Conservation (phyloP, 2,329 filamentous ascomycete species). For the Pyricularia grisea region DNA sequence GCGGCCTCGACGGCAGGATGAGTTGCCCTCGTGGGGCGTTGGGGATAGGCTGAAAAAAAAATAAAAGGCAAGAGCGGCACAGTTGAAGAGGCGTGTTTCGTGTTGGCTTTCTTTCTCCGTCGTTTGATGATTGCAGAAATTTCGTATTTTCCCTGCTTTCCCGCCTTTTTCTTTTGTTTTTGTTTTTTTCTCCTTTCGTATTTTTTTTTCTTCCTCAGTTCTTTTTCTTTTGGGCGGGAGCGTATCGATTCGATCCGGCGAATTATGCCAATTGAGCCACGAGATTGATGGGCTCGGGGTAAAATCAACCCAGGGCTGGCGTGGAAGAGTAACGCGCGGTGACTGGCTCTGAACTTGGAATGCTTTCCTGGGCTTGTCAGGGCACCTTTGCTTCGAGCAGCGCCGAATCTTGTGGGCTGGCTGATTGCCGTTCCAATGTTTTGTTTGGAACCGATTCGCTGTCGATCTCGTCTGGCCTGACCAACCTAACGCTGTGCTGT, state of each 20-base stretch:
- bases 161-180: too few relatives aligned
- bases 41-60: not conserved
- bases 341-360: not conserved
- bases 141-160: not conserved
- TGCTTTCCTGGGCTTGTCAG: not conserved
- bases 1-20: not conserved
- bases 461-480: not conserved
- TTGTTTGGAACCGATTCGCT: not conserved
- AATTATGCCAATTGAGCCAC: conserved; percentile 4
- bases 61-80: not conserved
- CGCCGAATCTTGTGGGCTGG: not conserved
- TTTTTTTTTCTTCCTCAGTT: not conserved
- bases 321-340: not conserved
- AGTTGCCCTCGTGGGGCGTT: not conserved
- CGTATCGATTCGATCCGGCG: conserved; percentile 1
- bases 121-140: not conserved
- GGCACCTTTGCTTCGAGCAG: not conserved
- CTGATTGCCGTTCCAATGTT: not conserved
- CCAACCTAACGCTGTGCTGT: not conserved
- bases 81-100: not conserved
- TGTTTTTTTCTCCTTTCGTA: too few relatives aligned
- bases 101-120: not conserved
- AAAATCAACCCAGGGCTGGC: not conserved
- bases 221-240: not conserved
- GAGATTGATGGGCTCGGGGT: not conserved